Conservation (phyloP, 176 grass and related monocot genomes). For the Phoenix dactylifera region DNA sequence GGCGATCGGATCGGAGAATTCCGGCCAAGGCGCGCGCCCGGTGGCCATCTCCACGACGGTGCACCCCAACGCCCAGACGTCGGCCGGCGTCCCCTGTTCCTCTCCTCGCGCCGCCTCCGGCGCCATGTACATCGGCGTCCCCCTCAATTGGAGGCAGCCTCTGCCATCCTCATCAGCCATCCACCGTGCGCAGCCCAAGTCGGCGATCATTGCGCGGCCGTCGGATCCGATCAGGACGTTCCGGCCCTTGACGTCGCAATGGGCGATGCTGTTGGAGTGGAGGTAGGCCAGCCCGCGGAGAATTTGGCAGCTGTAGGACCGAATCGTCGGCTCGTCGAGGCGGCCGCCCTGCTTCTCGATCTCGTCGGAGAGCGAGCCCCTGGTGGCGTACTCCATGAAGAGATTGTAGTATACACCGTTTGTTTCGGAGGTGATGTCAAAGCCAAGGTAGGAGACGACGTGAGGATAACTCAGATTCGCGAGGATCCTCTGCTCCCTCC, state of each 20-base stretch:
- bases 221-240: constrained; percentile 59
- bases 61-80: constrained; percentile 87
- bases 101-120: constrained; percentile 77
- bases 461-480: constrained; percentile 31
- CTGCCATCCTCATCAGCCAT: neutral
- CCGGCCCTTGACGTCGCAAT: constrained; percentile 64
- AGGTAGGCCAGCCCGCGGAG: constrained; percentile 54
- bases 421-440: neutral
- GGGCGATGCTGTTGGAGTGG: constrained; percentile 42
- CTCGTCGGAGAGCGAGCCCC: constrained; percentile 66
- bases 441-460: constrained; percentile 55
- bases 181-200: constrained; percentile 58
- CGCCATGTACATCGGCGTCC: constrained; percentile 87
- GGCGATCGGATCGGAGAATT: constrained; percentile 27
- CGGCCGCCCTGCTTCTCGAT: constrained; percentile 34
- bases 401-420: constrained; percentile 39
- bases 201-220: constrained; percentile 53
- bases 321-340: constrained; percentile 32
- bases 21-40: constrained; percentile 43
- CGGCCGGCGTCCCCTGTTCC: constrained; percentile 44
- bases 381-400: constrained; percentile 71
- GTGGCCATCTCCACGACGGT: constrained; percentile 75
- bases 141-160: constrained; percentile 27
- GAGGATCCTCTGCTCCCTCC: constrained; percentile 41
- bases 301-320: constrained; percentile 24